Conservation (phyloP, 2,329 filamentous ascomycete species). For the Dactylellina haptotyla region DNA sequence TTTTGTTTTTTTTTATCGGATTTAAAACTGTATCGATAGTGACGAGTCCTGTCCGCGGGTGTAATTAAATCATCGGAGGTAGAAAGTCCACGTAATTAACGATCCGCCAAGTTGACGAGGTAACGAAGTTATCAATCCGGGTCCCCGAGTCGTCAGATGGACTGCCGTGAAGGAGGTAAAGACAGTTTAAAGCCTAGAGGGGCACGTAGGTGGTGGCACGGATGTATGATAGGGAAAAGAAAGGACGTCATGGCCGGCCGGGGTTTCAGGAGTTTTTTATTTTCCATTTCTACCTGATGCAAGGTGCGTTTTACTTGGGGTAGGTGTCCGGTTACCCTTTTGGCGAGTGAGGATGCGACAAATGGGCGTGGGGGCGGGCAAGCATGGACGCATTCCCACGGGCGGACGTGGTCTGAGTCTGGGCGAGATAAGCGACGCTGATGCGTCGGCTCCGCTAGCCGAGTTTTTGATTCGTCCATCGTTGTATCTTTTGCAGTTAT, state of each 20-base stretch:
- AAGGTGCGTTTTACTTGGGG: conserved; percentile 1
- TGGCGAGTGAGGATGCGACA: conserved; percentile 5
- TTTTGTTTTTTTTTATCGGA: too few species aligned
- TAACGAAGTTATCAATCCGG: too few species aligned
- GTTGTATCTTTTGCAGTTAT: too few species aligned
- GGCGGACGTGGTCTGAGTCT: conserved; percentile 10
- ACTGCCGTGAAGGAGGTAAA: too few species aligned
- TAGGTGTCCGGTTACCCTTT: neutral
- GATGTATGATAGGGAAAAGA: conserved; percentile 19
- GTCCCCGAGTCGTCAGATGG: too few species aligned
- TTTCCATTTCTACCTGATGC: too few species aligned
- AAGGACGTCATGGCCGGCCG: conserved; percentile 36
- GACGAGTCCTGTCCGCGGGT: neutral
- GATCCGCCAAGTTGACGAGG: too few species aligned
- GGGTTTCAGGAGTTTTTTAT: conserved; percentile 14
- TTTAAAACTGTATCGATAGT: neutral
- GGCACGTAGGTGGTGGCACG: too few species aligned
- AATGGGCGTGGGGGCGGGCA: too few species aligned
- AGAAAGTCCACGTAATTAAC: too few species aligned
- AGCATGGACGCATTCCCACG: too few species aligned
- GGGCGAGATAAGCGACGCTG: conserved; percentile 41
- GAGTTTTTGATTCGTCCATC: neutral
- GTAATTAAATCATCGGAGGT: conserved; percentile 5
- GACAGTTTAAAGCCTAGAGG: too few species aligned
- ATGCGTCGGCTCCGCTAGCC: conserved; percentile 22